Evolutionary conservation across 495 filamentous ascomycete species (phyloP).

Genomic region (Zalerion maritima): DNA sequence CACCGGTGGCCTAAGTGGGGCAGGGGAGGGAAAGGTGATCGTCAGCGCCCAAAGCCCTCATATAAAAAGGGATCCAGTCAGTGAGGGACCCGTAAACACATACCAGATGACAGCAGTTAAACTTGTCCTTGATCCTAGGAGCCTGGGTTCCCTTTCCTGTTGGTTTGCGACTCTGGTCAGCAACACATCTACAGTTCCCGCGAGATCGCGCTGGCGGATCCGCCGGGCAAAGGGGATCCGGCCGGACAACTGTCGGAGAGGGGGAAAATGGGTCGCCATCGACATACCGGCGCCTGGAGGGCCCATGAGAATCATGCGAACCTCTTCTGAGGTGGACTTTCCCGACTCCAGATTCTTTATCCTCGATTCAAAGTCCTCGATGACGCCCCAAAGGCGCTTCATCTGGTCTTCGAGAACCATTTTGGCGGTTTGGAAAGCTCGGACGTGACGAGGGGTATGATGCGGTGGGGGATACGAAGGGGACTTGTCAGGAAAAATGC

Average conservation of each 20-base stretch:
- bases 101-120: constrained; percentile 91
- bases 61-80: constrained; percentile 3
- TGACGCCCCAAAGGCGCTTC: constrained; percentile 57
- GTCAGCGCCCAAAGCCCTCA: constrained; percentile 3
- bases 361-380: constrained; percentile 70
- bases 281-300: constrained; percentile 88
- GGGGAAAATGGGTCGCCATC: background rate
- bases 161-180: constrained; percentile 11
- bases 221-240: constrained; percentile 5
- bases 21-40: constrained; percentile 1
- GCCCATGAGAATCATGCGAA: constrained; percentile 95
- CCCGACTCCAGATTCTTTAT: constrained; percentile 59
- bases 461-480: constrained; percentile 8
- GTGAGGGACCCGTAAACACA: constrained; percentile 19
- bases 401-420: constrained; percentile 82
- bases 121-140: constrained; percentile 94
- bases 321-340: constrained; percentile 40
- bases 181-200: constrained; percentile 8
- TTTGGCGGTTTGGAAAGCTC: constrained; percentile 14
- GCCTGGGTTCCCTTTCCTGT: constrained; percentile 98
- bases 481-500: constrained; percentile 15
- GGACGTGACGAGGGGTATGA: constrained; percentile 1
- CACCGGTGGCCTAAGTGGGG: constrained; percentile 68
- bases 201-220: constrained; percentile 6
- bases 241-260: background rate